Evolutionary conservation across 768 basidiomycete genomes (phyloP), one percentile per base, ranked within the genome.

Genomic region (Amanita subjunquillea): DNA sequence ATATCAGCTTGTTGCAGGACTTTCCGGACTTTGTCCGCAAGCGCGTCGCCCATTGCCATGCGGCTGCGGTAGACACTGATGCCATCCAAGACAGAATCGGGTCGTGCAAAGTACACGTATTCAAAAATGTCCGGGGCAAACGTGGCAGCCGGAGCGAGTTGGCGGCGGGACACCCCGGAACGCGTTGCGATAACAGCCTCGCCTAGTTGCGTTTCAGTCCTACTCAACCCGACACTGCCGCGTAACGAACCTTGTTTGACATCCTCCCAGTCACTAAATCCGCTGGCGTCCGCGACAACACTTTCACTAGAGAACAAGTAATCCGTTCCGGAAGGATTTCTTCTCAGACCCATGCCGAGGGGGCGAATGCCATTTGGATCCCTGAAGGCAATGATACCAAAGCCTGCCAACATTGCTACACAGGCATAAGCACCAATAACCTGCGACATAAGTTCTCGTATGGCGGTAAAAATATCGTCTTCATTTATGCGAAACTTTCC

Each of bases 401-500:
- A 98, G 37, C 96, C 96, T 27, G 96, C 95, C 38, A 99, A 79
- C 96, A 99, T 98, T n/a, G 89, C 91, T 9, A 93, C 87, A 63
- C 94, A 97, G 1, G 94, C 95, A 67, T 98, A 99, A 2, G 92
- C 95, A 45, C 96, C 96, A 60, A 78, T 85, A 65, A 85, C 85
- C 57, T 91, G 85, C 53, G 77, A 70, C 85, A 93, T 97, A 66
- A 97, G 78, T 6, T 87, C 87, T 10, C 87, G 78, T 50, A 97
- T 83, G 30, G 96, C 95, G 13, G 83, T 89, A 69, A 99, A 98
- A 58, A 99, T 96, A 68, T 99, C 96, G 59, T 99, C 96, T 64
- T 97, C 95, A 64, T 98, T 98, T 72, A 98, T 99, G 55, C 93
- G 90, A 70, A 97, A 94, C 68, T 99, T 99, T 51, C 95, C 96